Conservation (phyloP, 1,284 basidiomycete genomes). For the Clitocybe nebularis region DNA sequence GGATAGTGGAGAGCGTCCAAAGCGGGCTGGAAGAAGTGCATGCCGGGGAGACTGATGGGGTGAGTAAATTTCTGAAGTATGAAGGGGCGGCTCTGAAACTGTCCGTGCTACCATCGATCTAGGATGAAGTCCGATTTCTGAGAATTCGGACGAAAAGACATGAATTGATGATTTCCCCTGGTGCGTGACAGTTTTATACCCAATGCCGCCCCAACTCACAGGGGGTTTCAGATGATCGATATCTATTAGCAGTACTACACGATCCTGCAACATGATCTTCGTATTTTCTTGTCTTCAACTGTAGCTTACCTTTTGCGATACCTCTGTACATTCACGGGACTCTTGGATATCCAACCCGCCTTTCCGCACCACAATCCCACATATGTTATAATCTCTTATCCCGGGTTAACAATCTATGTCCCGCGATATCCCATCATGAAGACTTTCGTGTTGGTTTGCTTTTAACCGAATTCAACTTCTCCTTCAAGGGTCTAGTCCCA, state of each 20-base stretch:
- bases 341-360: too few relatives aligned
- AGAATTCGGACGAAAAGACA: constrained; percentile 88
- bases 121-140: constrained; percentile 89
- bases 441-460: too few relatives aligned
- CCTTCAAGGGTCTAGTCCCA: too few relatives aligned
- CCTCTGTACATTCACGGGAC: constrained; percentile 11
- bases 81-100: constrained; percentile 19
- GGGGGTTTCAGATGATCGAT: constrained; percentile 61
- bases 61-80: constrained; percentile 27
- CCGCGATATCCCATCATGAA: too few relatives aligned
- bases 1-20: constrained; percentile 76
- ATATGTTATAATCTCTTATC: too few relatives aligned
- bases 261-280: constrained; percentile 53
- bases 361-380: too few relatives aligned
- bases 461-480: too few relatives aligned
- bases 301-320: constrained; percentile 1
- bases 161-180: constrained; percentile 92
- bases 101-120: constrained; percentile 16
- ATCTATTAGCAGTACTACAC: constrained; percentile 81
- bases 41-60: constrained; percentile 49
- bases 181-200: too few relatives aligned
- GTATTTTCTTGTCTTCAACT: neutral
- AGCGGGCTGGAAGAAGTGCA: constrained; percentile 70
- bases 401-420: too few relatives aligned
- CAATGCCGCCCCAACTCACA: too few relatives aligned